Conservation (phyloP, 2,329 filamentous ascomycete genomes). For the Penicillium sclerotigenum region DNA sequence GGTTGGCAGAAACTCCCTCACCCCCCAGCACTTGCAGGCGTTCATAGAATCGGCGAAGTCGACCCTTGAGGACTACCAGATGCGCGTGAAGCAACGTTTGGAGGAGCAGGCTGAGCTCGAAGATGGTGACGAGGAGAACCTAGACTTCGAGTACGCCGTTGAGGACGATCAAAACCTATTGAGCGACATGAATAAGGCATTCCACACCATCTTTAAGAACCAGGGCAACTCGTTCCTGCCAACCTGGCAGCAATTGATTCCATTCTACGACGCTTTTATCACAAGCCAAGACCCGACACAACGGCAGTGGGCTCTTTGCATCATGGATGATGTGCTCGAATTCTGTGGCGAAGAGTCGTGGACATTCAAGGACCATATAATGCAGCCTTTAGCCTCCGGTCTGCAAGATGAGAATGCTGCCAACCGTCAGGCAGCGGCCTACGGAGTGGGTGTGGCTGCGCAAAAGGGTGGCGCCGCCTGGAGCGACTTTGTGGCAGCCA, state of each 20-base stretch:
- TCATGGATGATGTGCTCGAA: slow-evolving; percentile 96
- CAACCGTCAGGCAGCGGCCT: slow-evolving; percentile 92
- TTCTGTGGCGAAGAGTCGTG: slow-evolving; percentile 90
- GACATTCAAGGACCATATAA: slow-evolving; percentile 80
- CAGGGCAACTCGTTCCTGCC: slow-evolving; percentile 80
- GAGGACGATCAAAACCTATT: slow-evolving; percentile 96
- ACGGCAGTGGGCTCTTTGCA: slow-evolving; percentile 97
- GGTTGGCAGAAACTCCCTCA: slow-evolving; percentile 79
- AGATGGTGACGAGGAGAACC: slow-evolving; percentile 84
- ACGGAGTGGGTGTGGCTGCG: slow-evolving; percentile 92
- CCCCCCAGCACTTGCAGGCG: slow-evolving; percentile 70
- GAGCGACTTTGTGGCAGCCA: slow-evolving; percentile 79
- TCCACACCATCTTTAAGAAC: slow-evolving; percentile 98
- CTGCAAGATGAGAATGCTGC: slow-evolving; percentile 82
- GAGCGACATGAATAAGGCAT: slow-evolving; percentile 99
- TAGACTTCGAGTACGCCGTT: slow-evolving; percentile 84
- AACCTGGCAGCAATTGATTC: slow-evolving; percentile 80
- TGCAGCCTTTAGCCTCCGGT: slow-evolving; percentile 79
- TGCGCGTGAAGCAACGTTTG: slow-evolving; percentile 75
- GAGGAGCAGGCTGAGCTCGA: slow-evolving; percentile 81
- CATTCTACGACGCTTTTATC: slow-evolving; percentile 83
- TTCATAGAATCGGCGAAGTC: slow-evolving; percentile 86
- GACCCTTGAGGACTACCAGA: slow-evolving; percentile 88
- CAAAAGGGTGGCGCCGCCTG: slow-evolving; percentile 85
- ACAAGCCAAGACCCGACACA: slow-evolving; percentile 79